Percentiles rank a stretch among this genome's conserved stretches.
Conservation (phyloP, 2,329 filamentous ascomycete species). For the Pseudogymnoascus sp. region DNA sequence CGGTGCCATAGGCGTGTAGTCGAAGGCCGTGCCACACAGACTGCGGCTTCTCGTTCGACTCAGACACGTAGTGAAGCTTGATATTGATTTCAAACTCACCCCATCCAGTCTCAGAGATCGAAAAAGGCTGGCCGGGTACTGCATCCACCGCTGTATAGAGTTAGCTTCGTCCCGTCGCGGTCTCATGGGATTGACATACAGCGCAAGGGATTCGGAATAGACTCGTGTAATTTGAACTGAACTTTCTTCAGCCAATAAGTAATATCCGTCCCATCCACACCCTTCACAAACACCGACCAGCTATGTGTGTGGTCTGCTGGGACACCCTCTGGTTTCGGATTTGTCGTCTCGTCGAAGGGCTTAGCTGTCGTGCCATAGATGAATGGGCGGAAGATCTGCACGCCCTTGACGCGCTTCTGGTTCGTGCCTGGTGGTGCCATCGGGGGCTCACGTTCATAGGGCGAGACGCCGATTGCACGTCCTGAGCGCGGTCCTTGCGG, state of each 20-base stretch:
- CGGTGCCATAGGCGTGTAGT: slow-evolving; percentile 82
- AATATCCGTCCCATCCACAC: slow-evolving; percentile 81
- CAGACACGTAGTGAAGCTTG: slow-evolving; percentile 84
- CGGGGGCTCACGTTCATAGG: slow-evolving; percentile 7
- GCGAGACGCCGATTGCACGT: not conserved
- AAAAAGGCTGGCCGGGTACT: slow-evolving; percentile 60
- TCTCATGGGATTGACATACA: slow-evolving; percentile 38
- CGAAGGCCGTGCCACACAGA: slow-evolving; percentile 91
- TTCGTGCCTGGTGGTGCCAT: slow-evolving; percentile 51
- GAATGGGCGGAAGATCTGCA: slow-evolving; percentile 57
- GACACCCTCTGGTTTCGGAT: slow-evolving; percentile 67
- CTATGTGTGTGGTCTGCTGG: slow-evolving; percentile 92
- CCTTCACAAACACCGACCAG: slow-evolving; percentile 91
- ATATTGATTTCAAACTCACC: slow-evolving; percentile 97
- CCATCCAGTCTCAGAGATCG: slow-evolving; percentile 90
- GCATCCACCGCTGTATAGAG: slow-evolving; percentile 55
- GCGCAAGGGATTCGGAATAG: slow-evolving; percentile 82
- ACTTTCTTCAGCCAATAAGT: slow-evolving; percentile 95
- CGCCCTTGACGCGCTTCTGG: slow-evolving; percentile 57
- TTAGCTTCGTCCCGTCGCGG: not conserved
- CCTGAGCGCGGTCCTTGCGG: not conserved
- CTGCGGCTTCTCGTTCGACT: slow-evolving; percentile 86
- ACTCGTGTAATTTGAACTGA: slow-evolving; percentile 97
- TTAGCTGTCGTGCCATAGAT: slow-evolving; percentile 74
- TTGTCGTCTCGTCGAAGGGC: slow-evolving; percentile 67